A percentile compares a stretch with the other conserved stretches of the same genome.
Conservation (phyloP, 768 basidiomycete species). For the Favolaschia claudopus region DNA sequence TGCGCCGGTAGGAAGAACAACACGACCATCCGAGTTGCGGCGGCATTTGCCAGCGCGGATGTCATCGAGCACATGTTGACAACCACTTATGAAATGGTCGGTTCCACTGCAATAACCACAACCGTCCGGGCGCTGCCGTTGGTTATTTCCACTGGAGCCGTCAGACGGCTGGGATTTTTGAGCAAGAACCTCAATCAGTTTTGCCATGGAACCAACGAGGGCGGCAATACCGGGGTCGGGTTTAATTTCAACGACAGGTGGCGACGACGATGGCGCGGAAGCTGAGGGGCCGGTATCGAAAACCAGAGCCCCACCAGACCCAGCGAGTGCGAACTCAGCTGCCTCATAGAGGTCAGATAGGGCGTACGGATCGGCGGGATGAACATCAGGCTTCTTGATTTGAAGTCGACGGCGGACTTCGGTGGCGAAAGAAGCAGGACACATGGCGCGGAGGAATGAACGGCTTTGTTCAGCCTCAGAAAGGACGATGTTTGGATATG, state of each 20-base stretch:
- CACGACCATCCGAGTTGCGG: constrained; percentile 28
- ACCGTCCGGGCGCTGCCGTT: not conserved
- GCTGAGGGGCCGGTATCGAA: too few species aligned
- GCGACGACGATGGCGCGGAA: too few species aligned
- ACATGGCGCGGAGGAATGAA: constrained; percentile 24
- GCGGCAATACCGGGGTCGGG: too few species aligned
- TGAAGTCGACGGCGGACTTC: constrained; percentile 21
- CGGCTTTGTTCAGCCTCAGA: constrained; percentile 26
- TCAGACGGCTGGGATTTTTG: too few species aligned
- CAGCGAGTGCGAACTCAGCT: constrained; percentile 21
- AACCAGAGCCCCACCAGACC: too few species aligned
- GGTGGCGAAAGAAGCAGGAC: not conserved
- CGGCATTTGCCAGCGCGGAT: constrained; percentile 25
- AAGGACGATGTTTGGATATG: constrained; percentile 14
- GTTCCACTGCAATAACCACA: constrained; percentile 28
- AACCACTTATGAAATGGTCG: constrained; percentile 29
- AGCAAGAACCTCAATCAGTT: too few species aligned
- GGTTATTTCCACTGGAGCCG: too few species aligned
- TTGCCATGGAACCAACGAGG: too few species aligned
- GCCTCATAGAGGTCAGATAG: constrained; percentile 26
- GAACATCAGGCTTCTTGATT: constrained; percentile 27
- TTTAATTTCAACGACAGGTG: too few species aligned
- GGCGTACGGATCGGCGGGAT: constrained; percentile 33
- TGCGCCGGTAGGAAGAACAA: constrained; percentile 27
- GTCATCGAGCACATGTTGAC: constrained; percentile 26